Base-by-base conservation (phyloP, 1,284 basidiomycete species). In the Abortiporus biennis region DNA sequence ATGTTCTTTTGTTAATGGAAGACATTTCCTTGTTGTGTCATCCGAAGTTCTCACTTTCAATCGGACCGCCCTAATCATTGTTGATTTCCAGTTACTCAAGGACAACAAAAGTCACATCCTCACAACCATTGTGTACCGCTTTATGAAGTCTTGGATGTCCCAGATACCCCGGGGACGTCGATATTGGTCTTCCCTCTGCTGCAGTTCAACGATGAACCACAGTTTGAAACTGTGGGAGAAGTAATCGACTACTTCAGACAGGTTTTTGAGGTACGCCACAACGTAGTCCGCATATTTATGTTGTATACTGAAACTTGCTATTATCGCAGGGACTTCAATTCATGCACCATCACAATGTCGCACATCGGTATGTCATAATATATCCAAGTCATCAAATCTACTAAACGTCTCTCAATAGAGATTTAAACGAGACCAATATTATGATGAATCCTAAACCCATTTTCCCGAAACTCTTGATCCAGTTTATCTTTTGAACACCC, bases 371-470 rank as follows among this genome's bases (percentile, higher is more conserved):
- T 23, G 41, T 5, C 15, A 27, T 27, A 12, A 6, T 46, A 4
- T 36, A 19, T n/a, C n/a, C 17, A 36, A 19, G 4, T 17, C n/a
- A 23, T 12, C 13, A 12, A 4, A 21, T 24, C 30, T 23, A 6
- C 20, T 11, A 19, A 40, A 36, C 47, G 51, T 19, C 11, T 17
- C 27, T 15, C 3, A 21, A 9, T 23, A 74, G 73, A 2, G 71
- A 75, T 42, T 61, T 59, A 33, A 59, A 61, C 39, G 16, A 33
- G 3, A 30, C 50, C n/a, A 71, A 71, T 39, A 55, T 70, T 29
- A 65, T 70, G 65, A 55, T 69, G 47, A 65, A 68, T 38, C 56
- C 64, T 0, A 40, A 27, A 5, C 41, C 47, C 13, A 43, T 66
- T 34, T 62, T 56, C 44, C 52, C 56, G 9, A 9, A 29, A 29